Evolutionary conservation across 257 asterid genomes (phyloP).

Genomic region (Lavandula angustifolia): DNA sequence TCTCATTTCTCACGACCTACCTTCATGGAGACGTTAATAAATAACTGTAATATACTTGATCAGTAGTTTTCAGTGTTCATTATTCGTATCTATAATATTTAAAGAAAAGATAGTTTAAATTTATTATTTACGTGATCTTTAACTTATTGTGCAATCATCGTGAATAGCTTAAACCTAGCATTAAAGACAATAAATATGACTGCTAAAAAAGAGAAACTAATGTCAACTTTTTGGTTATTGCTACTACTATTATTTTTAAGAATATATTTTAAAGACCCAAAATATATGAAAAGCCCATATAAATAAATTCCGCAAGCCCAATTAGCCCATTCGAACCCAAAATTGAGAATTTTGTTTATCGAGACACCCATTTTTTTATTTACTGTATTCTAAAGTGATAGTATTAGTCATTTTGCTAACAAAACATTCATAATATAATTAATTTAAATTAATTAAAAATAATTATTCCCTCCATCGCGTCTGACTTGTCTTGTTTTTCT

Average conservation of each 20-base stretch:
- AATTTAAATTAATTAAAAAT: no score
- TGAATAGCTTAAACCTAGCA: neutral
- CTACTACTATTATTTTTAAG: no score
- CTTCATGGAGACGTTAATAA: constrained; percentile 7
- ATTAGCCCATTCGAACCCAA: no score
- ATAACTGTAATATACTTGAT: constrained; percentile 1
- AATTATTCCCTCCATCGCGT: no score
- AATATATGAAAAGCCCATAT: neutral
- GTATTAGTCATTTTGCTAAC: no score
- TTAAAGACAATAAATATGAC: neutral
- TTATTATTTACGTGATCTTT: constrained; percentile 1
- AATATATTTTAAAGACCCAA: neutral
- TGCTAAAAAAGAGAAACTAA: neutral
- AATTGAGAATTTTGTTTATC: no score
- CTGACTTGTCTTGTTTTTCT: no score
- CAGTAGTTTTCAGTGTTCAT: neutral
- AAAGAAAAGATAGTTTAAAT: neutral
- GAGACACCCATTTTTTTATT: no score
- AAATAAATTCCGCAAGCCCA: no score
- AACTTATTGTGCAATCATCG: neutral
- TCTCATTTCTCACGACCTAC: neutral
- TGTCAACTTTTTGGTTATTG: no score
- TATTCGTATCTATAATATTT: neutral
- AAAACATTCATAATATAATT: no score
- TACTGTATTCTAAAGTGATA: no score